Evolutionary conservation across 2,329 filamentous ascomycete genomes (phyloP).

Genomic region (Colletotrichum simmondsii): DNA sequence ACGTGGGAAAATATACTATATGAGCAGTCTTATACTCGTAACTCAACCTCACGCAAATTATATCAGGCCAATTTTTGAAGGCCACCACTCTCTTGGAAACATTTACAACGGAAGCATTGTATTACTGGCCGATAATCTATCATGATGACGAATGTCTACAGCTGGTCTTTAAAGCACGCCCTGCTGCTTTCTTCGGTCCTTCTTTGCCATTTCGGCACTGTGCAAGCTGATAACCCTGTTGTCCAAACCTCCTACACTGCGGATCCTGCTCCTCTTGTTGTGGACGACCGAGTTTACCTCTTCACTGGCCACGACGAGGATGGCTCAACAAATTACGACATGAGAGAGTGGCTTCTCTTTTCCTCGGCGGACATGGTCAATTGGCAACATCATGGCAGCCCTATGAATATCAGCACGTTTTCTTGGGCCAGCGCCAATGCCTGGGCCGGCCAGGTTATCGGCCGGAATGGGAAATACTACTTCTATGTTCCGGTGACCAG

Average conservation of each 20-base stretch:
- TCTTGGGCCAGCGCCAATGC: conserved; percentile 47
- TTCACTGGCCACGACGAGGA: conserved; percentile 46
- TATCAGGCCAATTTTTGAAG: too few relatives aligned
- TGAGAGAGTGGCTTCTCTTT: conserved; percentile 47
- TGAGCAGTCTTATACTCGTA: too few relatives aligned
- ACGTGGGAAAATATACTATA: too few relatives aligned
- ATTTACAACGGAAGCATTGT: not conserved
- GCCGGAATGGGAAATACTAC: conserved; percentile 47
- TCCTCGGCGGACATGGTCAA: conserved; percentile 47
- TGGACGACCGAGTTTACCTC: conserved; percentile 42
- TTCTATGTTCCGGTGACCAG: conserved; percentile 40
- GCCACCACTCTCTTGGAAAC: too few relatives aligned
- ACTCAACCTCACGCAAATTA: too few relatives aligned
- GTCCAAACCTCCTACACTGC: not conserved
- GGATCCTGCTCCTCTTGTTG: conserved; percentile 42
- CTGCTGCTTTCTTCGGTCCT: too few relatives aligned
- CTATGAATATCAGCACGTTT: conserved; percentile 42
- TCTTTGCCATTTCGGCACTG: not conserved
- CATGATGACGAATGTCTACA: not conserved
- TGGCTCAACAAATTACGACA: conserved; percentile 39
- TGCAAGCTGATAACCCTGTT: not conserved
- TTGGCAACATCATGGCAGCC: conserved; percentile 44
- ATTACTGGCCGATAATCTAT: not conserved
- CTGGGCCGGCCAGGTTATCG: conserved; percentile 46
- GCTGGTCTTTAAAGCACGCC: conserved; percentile 13